Evolutionary conservation across 106 monocot species (phyloP).

Genomic region (Allium fistulosum): DNA sequence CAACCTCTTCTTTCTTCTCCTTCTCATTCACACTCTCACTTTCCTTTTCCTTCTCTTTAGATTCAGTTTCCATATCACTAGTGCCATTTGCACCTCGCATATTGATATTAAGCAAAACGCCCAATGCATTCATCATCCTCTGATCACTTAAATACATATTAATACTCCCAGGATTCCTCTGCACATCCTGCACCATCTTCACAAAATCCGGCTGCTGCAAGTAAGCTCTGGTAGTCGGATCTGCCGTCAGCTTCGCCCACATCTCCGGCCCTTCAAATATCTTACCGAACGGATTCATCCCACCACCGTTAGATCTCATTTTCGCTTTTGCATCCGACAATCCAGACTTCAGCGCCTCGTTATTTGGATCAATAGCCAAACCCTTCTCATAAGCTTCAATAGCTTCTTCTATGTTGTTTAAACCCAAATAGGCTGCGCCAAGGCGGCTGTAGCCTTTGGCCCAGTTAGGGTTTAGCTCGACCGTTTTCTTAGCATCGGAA

Average conservation of each 20-base stretch:
- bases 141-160: conserved; percentile 61
- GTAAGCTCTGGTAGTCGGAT: conserved; percentile 67
- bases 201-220: conserved; percentile 88
- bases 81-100: conserved; percentile 17
- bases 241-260: conserved; percentile 77
- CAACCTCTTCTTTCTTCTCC: conserved; percentile 22
- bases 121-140: conserved; percentile 80
- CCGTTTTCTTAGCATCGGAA: conserved; percentile 68
- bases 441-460: conserved; percentile 94
- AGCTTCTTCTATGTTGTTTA: conserved; percentile 42
- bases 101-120: conserved; percentile 77
- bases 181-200: conserved; percentile 74
- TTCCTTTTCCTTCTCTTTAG: too few species aligned
- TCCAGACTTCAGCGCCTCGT: conserved; percentile 76
- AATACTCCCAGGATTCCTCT: conserved; percentile 69
- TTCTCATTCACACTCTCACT: neutral
- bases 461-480: conserved; percentile 79
- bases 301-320: neutral
- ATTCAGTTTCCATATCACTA: conserved; percentile 34
- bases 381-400: conserved; percentile 73
- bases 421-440: conserved; percentile 81
- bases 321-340: conserved; percentile 59
- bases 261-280: conserved; percentile 79
- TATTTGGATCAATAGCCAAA: conserved; percentile 58
- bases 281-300: conserved; percentile 58